These are phyloP conservation scores for Cryphonectria naterciae DNA, from an alignment of 2,329 filamentous ascomycete genomes.

Conservation along the genomic window DNA sequence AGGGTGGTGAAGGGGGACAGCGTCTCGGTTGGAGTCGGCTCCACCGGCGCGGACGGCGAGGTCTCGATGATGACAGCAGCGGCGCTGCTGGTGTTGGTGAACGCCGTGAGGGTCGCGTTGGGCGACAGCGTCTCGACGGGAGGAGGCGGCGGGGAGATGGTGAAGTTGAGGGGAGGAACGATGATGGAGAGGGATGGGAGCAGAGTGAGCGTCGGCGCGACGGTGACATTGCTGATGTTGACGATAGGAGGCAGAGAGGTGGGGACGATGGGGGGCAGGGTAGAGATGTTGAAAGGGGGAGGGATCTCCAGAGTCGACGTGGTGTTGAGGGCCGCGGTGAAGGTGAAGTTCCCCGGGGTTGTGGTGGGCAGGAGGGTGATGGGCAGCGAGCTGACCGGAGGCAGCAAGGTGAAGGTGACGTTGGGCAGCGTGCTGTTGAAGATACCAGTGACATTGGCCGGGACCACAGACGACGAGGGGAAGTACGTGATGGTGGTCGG, in stretches of 20 bases:
- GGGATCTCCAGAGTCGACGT: neutral
- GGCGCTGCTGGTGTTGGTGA: neutral
- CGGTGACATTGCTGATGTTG: neutral
- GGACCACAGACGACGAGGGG: neutral
- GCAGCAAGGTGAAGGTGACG: conserved; percentile 4
- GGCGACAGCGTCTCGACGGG: neutral
- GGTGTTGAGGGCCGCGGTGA: neutral
- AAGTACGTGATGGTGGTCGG: conserved; percentile 7
- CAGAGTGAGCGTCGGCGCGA: neutral
- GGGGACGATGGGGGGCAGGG: neutral
- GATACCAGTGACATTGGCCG: conserved; percentile 1
- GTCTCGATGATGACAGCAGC: neutral
- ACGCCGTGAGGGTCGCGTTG: neutral
- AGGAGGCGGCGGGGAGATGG: neutral
- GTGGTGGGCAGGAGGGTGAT: neutral
- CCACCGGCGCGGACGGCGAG: neutral
- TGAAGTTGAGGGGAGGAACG: neutral
- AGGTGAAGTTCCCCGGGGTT: neutral
- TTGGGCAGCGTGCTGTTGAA: conserved; percentile 5
- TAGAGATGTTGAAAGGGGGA: neutral
- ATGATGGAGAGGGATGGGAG: neutral
- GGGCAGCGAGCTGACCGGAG: neutral
- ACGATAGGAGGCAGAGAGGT: neutral
- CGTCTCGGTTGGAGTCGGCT: neutral
- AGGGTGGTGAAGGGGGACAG: neutral